Conservation (phyloP, 169 alveolate genomes). For the Eimeria necatrix region DNA sequence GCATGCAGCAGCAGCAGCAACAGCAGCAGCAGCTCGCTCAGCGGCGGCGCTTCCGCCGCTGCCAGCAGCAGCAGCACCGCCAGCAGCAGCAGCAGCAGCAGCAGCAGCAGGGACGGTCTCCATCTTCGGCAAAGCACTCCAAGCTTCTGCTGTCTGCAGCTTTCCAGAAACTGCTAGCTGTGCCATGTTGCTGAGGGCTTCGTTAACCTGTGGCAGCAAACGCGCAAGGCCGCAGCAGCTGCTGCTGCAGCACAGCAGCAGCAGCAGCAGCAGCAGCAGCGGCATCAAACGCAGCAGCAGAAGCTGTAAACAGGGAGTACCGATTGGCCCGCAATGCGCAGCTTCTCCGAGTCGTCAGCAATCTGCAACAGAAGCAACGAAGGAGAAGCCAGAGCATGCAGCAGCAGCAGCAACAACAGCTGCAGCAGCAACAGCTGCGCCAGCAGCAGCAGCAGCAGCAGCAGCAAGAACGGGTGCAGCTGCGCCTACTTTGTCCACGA, state of each 20-base stretch:
- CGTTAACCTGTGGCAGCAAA: constrained; percentile 55
- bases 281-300: constrained; percentile 1
- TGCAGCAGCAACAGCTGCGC: constrained; percentile 25
- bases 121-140: constrained; percentile 49
- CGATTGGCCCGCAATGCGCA: constrained; percentile 54
- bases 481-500: constrained; percentile 7
- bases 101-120: constrained; percentile 33
- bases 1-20: constrained; percentile 43
- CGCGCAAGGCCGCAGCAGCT: constrained; percentile 58
- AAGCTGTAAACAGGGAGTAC: not conserved
- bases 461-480: not conserved
- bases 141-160: constrained; percentile 47
- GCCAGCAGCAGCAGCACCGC: constrained; percentile 36
- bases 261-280: constrained; percentile 9
- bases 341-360: constrained; percentile 53
- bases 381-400: not conserved
- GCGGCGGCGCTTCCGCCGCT: not conserved
- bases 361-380: constrained; percentile 37
- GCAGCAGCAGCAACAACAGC: not conserved
- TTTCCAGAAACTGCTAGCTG: constrained; percentile 37
- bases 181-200: constrained; percentile 23
- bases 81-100: not conserved
- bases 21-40: constrained; percentile 15
- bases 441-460: not conserved
- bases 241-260: constrained; percentile 29